Base-by-base conservation (phyloP, 495 filamentous ascomycete species). In the Recurvomyces mirabilis region DNA sequence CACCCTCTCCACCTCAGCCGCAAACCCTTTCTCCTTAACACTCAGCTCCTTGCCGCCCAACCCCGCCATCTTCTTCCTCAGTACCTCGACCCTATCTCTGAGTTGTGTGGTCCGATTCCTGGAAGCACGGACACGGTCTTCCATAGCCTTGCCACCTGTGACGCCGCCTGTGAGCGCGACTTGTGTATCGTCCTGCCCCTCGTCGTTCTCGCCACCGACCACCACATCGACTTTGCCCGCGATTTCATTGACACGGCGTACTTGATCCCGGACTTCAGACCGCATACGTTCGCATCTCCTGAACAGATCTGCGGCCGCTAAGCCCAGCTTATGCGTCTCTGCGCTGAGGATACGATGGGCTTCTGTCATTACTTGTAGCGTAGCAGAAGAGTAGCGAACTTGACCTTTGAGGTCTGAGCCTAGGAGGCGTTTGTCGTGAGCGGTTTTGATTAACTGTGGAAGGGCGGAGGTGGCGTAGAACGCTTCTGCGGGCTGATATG, bases 241-340 rank as follows among this genome's bases (percentile, higher is more conserved):
- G 64, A 47, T 79, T n/a, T 69, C 54, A 6, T 35, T 56, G 14
- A 55, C 62, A 22, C 47, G 35, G n/a, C 52, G 21, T 33, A 93
- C 69, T 58, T 93, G 87, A 25, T 79, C 75, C 21, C 65, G 62
- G 39, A 93, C 68, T 60, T 93, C 85, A 1, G 68, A 65, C 54
- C 76, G 78, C 30, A 94, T 63, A 12, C 79, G 67, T 54, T 86
- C 75, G 53, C 82, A 88, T 18, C 81, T 73, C 13, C 78, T 71
- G 66, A 93, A 93, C 7, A 94, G 67, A 54, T 93, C 84, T 1
- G 87, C 75, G 2, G 84, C 87, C 10, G 83, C 85, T 38, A 71
- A 57, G 28, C 82, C 79, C 20, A 94, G 68, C 5, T 67, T 65
- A 50, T 80, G 69, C 0, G 86, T 91, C 61, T 94, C 82, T 15